Evolutionary conservation across 2,329 filamentous ascomycete genomes (phyloP).

Genomic region (Aureobasidium sp.): DNA sequence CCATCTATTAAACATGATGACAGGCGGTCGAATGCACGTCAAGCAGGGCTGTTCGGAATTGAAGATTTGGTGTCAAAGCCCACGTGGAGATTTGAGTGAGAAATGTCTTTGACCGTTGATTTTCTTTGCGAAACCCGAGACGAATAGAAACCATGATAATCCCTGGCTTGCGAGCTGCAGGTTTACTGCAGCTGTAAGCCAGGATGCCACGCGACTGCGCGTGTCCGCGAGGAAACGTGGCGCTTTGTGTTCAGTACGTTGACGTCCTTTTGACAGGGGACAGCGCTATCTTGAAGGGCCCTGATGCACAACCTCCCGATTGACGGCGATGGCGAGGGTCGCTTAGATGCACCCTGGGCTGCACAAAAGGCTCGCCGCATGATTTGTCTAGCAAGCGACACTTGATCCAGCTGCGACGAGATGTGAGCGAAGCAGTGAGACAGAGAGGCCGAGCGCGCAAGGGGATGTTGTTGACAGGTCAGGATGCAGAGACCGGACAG

Average conservation of each 20-base stretch:
- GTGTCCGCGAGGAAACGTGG: conserved; percentile 10
- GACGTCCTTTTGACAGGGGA: conserved; percentile 11
- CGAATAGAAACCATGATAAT: conserved; percentile 1
- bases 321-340: conserved; percentile 4
- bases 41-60: neutral
- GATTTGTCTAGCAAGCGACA: neutral
- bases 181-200: neutral
- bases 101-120: conserved; percentile 6
- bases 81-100: conserved; percentile 6
- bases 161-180: conserved; percentile 7
- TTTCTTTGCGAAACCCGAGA: conserved; percentile 1
- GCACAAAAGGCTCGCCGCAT: conserved; percentile 8
- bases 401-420: neutral
- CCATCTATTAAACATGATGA: neutral
- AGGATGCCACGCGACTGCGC: conserved; percentile 12
- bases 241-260: conserved; percentile 7
- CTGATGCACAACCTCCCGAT: conserved; percentile 6
- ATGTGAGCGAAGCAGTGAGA: conserved; percentile 3
- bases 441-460: neutral
- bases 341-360: conserved; percentile 7
- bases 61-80: neutral
- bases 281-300: neutral
- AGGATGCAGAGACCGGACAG: conserved; percentile 1
- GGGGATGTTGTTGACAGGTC: conserved; percentile 7
- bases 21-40: neutral